Conservation (phyloP, 306 rosid species). For the Quercus aquifolioides region DNA sequence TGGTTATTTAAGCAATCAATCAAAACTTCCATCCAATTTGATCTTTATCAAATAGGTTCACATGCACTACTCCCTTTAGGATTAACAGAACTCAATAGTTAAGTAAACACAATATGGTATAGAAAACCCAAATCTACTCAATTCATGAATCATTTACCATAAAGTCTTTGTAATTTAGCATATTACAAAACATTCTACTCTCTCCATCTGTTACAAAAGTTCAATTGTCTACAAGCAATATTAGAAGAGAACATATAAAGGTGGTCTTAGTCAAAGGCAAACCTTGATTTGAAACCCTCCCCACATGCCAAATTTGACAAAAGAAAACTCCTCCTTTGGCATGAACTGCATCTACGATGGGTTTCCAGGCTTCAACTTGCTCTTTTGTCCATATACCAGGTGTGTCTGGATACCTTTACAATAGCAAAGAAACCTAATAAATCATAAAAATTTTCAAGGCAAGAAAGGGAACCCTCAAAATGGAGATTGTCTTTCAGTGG, state of each 20-base stretch:
- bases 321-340: slow-evolving; percentile 52
- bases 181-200: too few relatives aligned
- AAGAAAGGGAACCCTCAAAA: not conserved
- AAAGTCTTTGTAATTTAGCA: too few relatives aligned
- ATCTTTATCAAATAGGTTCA: too few relatives aligned
- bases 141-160: too few relatives aligned
- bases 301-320: slow-evolving; percentile 59
- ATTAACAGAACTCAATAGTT: too few relatives aligned
- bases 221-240: not conserved
- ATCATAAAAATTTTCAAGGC: not conserved
- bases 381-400: slow-evolving; percentile 56
- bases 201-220: not conserved
- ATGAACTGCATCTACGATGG: slow-evolving; percentile 55
- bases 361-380: slow-evolving; percentile 59
- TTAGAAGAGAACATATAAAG: not conserved
- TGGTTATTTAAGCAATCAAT: too few relatives aligned
- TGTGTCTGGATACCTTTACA: slow-evolving; percentile 23
- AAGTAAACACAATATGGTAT: not conserved
- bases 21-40: too few relatives aligned
- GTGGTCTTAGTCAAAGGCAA: not conserved
- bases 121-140: not conserved
- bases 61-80: too few relatives aligned
- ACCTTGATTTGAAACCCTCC: slow-evolving; percentile 43
- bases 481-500: not conserved
- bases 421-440: not conserved